phyloP scores from a whole-genome alignment of 805 yeast genomes.

The Lipomyces yamanashiensis region DNA sequence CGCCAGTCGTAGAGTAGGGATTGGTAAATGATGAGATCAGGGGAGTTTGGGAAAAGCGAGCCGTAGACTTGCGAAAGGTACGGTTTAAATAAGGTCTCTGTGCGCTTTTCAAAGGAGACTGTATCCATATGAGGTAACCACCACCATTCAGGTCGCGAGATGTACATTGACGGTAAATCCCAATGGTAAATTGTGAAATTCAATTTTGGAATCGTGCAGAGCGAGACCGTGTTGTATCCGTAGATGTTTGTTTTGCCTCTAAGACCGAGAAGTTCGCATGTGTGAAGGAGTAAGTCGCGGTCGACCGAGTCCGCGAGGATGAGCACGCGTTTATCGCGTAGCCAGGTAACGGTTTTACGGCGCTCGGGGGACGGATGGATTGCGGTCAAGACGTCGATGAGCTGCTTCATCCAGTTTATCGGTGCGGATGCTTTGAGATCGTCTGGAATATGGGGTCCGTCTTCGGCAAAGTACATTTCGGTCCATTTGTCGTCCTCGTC shows the following conservation, averaged over 20 bases:
- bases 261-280: constrained; percentile 17
- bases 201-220: constrained; percentile 16
- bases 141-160: constrained; percentile 33
- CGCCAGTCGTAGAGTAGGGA: constrained; percentile 21
- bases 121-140: constrained; percentile 26
- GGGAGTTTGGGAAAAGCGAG: constrained; percentile 5
- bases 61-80: constrained; percentile 12
- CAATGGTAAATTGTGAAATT: constrained; percentile 34
- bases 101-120: constrained; percentile 33
- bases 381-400: not conserved
- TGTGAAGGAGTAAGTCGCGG: constrained; percentile 8
- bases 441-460: not conserved
- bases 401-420: not conserved
- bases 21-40: constrained; percentile 24
- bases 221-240: constrained; percentile 26
- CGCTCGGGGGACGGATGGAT: not conserved
- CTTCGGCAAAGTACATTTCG: not conserved
- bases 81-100: constrained; percentile 16
- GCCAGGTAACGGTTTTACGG: constrained; percentile 9
- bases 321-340: constrained; percentile 19
- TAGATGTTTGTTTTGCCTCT: not conserved
- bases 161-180: constrained; percentile 31
- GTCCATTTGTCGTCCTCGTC: not conserved
- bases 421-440: not conserved
- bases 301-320: constrained; percentile 29